Percentiles rank a stretch among this genome's conserved stretches.
phyloP scores from a whole-genome alignment of 345 rosid genomes.

The Combretum micranthum region DNA sequence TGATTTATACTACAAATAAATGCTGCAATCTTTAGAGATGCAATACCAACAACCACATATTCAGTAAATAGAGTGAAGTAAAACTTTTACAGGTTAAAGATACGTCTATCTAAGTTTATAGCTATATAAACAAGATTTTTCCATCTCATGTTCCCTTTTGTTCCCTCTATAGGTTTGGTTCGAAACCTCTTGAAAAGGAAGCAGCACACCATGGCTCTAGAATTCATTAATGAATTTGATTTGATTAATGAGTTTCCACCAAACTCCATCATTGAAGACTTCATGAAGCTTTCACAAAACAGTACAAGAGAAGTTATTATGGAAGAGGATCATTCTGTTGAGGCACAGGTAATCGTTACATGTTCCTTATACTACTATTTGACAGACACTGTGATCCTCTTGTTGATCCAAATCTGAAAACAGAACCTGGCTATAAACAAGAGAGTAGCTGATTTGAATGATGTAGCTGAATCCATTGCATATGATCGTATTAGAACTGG shows the following conservation, averaged over 20 bases:
- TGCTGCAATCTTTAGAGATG: no score
- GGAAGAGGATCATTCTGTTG: slow-evolving; percentile 1
- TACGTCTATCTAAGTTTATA: no score
- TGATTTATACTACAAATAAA: no score
- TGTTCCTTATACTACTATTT: no score
- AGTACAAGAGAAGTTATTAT: slow-evolving; percentile 4
- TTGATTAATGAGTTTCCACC: slow-evolving; percentile 27
- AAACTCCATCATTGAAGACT: slow-evolving; percentile 23
- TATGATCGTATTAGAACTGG: slow-evolving; percentile 7
- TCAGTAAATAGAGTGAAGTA: no score
- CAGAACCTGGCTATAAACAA: slow-evolving; percentile 14
- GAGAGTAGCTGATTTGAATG: slow-evolving; percentile 10
- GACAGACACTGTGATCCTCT: neutral
- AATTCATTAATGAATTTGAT: slow-evolving; percentile 24
- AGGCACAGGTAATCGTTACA: slow-evolving; percentile 8
- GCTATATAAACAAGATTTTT: neutral
- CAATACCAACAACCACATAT: no score
- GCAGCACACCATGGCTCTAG: slow-evolving; percentile 23
- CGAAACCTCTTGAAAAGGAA: slow-evolving; percentile 22
- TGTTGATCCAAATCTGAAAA: neutral
- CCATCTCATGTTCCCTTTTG: neutral
- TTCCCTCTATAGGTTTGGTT: slow-evolving; percentile 12
- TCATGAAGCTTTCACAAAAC: slow-evolving; percentile 18
- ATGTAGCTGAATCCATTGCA: slow-evolving; percentile 14
- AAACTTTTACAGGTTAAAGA: no score